Base-by-base conservation (phyloP, 2,329 filamentous ascomycete genomes). In the Epicoccum nigrum region DNA sequence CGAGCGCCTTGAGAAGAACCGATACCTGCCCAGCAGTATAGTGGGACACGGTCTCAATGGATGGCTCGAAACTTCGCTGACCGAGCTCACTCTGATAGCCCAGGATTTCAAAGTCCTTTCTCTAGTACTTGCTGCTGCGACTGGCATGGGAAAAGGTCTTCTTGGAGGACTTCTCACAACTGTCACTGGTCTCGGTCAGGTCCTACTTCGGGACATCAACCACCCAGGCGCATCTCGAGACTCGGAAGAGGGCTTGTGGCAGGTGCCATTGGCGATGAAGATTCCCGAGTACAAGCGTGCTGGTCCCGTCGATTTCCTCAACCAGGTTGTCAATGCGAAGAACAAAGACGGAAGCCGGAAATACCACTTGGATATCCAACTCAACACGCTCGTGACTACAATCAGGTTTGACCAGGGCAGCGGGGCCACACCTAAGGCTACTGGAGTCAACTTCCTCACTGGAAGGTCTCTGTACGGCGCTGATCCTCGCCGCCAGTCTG, bases 351-450 rank as follows among this genome's bases (percentile, higher is more conserved):
- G 81, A 17, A 75, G 71, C 37, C 76, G 77, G 54, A 79, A 76
- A 56, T 84, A 84, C 64, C 78, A 77, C 19, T 78, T 86, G 0
- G 80, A 83, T 54, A 72, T 86, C 35, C 74, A 77, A 32, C 75
- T 80, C 3, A 87, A 87, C 71, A 84, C 81, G 9, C 72, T 89
- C 27, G 88, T 83, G 54, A 86, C 86, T 41, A 86, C 84, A 62
- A 73, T 91, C 67, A 74, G 75, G 21, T 87, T 86, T 58, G 84
- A 86, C n/a, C 82, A 85, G 1, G 83, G 81, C 65, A 81, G 80
- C 13, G 34, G 41, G n/a, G 64, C 74, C 15, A 79, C 79, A 27
- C 77, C 79, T 55, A 86, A 63, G 31, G 75, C 75, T 2, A 70
- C 65, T 37, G 74, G 75, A 16, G 72, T 77, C 33, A 69, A 74